phyloP scores from a whole-genome alignment of 2,329 filamentous ascomycete species.

The Clarireedia monteithiana region DNA sequence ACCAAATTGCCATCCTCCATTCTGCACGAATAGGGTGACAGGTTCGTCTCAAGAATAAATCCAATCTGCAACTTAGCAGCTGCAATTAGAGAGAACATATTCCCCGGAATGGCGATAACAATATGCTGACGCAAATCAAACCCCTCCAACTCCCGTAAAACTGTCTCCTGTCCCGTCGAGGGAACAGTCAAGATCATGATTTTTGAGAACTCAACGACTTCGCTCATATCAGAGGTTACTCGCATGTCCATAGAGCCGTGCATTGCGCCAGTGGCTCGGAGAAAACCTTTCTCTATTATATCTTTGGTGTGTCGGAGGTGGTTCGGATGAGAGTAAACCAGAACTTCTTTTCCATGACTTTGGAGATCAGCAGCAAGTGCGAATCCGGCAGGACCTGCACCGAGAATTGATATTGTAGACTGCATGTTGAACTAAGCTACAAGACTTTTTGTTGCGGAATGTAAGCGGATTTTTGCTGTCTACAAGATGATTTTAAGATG shows the following conservation, averaged over 20 bases:
- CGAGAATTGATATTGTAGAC: constrained; percentile 12
- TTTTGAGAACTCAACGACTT: constrained; percentile 8
- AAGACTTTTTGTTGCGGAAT: neutral
- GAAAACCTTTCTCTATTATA: constrained; percentile 1
- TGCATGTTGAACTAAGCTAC: neutral
- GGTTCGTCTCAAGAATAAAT: neutral
- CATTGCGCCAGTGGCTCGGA: constrained; percentile 1
- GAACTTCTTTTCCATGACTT: constrained; percentile 2
- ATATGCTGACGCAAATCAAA: constrained; percentile 3
- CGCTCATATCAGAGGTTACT: constrained; percentile 8
- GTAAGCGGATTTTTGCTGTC: neutral
- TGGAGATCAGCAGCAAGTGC: constrained; percentile 12
- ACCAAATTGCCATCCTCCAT: neutral
- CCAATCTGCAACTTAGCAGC: neutral
- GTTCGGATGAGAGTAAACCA: constrained; percentile 11
- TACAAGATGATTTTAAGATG: neutral
- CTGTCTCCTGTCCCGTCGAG: constrained; percentile 10
- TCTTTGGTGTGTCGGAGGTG: constrained; percentile 6
- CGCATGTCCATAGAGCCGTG: neutral
- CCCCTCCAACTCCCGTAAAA: constrained; percentile 2
- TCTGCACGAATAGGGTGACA: neutral
- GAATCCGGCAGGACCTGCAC: constrained; percentile 11
- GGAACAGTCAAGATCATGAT: constrained; percentile 12
- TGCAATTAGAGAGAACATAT: neutral
- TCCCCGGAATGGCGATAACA: neutral